Evolutionary conservation across 1,284 basidiomycete species (phyloP).

Genomic region (Baeospora myosura): DNA sequence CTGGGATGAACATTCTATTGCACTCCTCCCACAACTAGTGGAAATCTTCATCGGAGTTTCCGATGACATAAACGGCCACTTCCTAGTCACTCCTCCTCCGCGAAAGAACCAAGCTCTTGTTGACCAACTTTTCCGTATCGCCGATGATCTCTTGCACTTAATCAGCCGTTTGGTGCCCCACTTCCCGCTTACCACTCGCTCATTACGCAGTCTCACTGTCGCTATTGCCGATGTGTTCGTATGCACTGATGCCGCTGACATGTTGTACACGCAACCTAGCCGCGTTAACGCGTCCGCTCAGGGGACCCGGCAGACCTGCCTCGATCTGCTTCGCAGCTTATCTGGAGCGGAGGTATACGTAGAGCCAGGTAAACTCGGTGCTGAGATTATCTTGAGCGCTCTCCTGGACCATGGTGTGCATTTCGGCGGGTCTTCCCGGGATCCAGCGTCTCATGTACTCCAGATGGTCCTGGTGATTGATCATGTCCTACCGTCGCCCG

Average conservation of each 20-base stretch:
- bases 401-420: slow-evolving; percentile 43
- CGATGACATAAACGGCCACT: slow-evolving; percentile 45
- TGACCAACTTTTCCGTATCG: slow-evolving; percentile 46
- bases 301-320: slow-evolving; percentile 39
- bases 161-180: slow-evolving; percentile 36
- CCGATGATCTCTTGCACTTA: slow-evolving; percentile 47
- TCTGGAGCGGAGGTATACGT: slow-evolving; percentile 25
- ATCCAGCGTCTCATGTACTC: slow-evolving; percentile 48
- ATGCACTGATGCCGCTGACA: slow-evolving; percentile 42
- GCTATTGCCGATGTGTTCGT: slow-evolving; percentile 49
- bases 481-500: slow-evolving; percentile 31
- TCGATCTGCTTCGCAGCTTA: slow-evolving; percentile 38
- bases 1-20: slow-evolving; percentile 52
- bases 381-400: slow-evolving; percentile 44
- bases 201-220: slow-evolving; percentile 34
- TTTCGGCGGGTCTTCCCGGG: slow-evolving; percentile 28
- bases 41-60: slow-evolving; percentile 42
- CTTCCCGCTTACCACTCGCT: slow-evolving; percentile 43
- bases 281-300: slow-evolving; percentile 35
- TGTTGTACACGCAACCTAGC: slow-evolving; percentile 33
- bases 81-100: slow-evolving; percentile 29
- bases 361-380: slow-evolving; percentile 31
- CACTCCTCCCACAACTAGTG: slow-evolving; percentile 47
- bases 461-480: slow-evolving; percentile 54
- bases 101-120: slow-evolving; percentile 34